Percentiles rank a stretch among this genome's conserved stretches.
phyloP scores from a whole-genome alignment of 306 rosid species.

The Sindora glabra region DNA sequence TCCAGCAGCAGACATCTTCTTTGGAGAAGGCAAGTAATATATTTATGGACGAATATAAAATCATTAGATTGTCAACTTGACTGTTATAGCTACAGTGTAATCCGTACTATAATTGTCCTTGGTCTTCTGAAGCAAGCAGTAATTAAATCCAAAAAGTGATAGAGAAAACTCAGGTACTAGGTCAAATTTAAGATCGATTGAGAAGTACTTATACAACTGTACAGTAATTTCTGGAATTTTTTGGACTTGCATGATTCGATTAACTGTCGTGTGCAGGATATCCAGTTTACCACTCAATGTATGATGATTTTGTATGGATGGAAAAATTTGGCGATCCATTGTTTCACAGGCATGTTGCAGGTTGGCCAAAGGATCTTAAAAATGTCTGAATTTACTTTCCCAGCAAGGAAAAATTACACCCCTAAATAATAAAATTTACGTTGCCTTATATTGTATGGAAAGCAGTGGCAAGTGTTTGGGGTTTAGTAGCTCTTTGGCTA shows the following conservation, averaged over 20 bases:
- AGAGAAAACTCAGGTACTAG: not conserved
- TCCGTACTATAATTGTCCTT: not conserved
- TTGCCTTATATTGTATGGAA: not conserved
- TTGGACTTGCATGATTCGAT: not conserved
- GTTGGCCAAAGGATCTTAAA: constrained; percentile 15
- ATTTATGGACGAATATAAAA: not conserved
- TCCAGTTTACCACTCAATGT: constrained; percentile 66
- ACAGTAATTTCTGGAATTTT: not conserved
- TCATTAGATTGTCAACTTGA: not conserved
- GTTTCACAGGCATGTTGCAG: constrained; percentile 78
- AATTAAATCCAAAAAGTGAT: not conserved
- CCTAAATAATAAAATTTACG: not conserved
- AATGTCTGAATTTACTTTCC: not conserved
- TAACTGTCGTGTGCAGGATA: constrained; percentile 27
- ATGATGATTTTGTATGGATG: constrained; percentile 75
- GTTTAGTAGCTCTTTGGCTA: constrained; percentile 65
- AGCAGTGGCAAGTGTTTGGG: constrained; percentile 71
- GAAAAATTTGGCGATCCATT: constrained; percentile 65
- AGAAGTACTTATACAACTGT: too few species aligned
- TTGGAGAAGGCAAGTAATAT: constrained; percentile 40
- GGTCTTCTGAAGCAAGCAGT: not conserved
- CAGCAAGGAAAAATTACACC: not conserved
- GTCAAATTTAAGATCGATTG: too few species aligned
- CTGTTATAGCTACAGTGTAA: not conserved
- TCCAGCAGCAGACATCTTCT: constrained; percentile 46